Base-by-base conservation (phyloP, 768 basidiomycete species). In the Phanerochaete sordida region DNA sequence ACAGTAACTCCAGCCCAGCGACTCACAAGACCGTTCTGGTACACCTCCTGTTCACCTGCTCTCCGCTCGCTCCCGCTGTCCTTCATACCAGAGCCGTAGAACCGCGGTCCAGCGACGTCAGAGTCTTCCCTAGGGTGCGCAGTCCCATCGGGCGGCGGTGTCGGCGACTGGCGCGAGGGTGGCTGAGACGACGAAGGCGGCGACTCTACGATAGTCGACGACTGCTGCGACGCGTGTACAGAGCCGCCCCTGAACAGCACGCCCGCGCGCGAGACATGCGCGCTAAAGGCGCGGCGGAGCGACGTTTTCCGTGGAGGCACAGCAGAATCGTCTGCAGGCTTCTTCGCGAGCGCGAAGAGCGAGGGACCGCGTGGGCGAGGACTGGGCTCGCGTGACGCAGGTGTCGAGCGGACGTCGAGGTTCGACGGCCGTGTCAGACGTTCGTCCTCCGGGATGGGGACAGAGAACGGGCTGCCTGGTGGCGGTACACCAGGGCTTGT, bases 1-100 rank as follows among this genome's bases (percentile, higher is more conserved):
- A 47, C 7, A 23, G 37, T 27, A 45, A 12, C 9, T 64, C 6
- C 15, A n/a, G 6, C 28, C 31, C 24, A 37, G 27, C 56, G 2
- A 69, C 77, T 57, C 64, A 87, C 86, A 56, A 78, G 72, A n/a
- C 77, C 74, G 30, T 73, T 70, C 26, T 65, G 68, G 67, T 93
- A 93, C 1, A 88, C 76, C 3, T 68, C 69, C 3, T 80, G 73
- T 61, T 91, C 85, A 1, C 91, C 91, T 15, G 91, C 90, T 52
- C 74, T 69, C 8, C 67, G 62, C 11, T 39, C 69, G 27, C 60
- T 54, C 11, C 59, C 45, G 11, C 53, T 39, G 13, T 55, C 48
- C 43, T 62, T 60, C 39, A 56, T 54, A 9, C 62, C 63, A 21
- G 52, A 64, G 16, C 60, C 58, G 21, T 56, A 65, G 26, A 69